These are phyloP conservation scores for Obba rivulosa DNA, from an alignment of 768 basidiomycete species.

Conservation along the genomic window DNA sequence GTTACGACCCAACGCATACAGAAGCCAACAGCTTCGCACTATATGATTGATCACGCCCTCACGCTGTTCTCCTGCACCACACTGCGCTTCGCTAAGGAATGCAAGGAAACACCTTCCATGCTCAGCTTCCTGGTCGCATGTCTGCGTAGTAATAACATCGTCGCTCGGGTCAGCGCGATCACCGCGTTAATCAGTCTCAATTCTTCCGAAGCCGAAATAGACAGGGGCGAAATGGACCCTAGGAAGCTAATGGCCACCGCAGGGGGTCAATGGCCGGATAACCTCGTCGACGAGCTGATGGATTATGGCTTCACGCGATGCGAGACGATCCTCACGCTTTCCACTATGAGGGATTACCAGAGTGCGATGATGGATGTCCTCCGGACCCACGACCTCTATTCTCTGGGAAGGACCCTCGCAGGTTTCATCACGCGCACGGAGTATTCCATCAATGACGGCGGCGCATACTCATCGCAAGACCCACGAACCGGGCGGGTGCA, in stretches of 20 bases:
- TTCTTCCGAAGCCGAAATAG: conserved; percentile 33
- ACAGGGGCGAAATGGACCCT: conserved; percentile 43
- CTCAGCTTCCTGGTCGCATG: conserved; percentile 49
- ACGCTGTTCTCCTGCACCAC: conserved; percentile 40
- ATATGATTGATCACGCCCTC: conserved; percentile 45
- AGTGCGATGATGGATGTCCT: conserved; percentile 45
- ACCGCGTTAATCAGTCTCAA: conserved; percentile 50
- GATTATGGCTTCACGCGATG: conserved; percentile 43
- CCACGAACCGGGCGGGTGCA: conserved; percentile 33
- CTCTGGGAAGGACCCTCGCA: conserved; percentile 42
- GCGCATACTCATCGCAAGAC: conserved; percentile 40
- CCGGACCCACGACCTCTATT: conserved; percentile 41
- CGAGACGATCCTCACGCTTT: conserved; percentile 42
- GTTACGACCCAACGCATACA: conserved; percentile 36
- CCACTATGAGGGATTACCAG: conserved; percentile 37
- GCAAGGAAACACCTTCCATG: conserved; percentile 36
- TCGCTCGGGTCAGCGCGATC: conserved; percentile 43
- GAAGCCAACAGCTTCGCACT: conserved; percentile 33
- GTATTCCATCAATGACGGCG: conserved; percentile 46
- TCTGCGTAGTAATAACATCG: conserved; percentile 48
- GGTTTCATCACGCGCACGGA: conserved; percentile 48
- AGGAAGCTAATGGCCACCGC: conserved; percentile 34
- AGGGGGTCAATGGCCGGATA: conserved; percentile 35
- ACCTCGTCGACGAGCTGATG: conserved; percentile 40
- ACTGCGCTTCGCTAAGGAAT: conserved; percentile 39